Evolutionary conservation across 805 yeast genomes (phyloP), one percentile per base, ranked within the genome.

Genomic region (Sugiyamaella smithiae): DNA sequence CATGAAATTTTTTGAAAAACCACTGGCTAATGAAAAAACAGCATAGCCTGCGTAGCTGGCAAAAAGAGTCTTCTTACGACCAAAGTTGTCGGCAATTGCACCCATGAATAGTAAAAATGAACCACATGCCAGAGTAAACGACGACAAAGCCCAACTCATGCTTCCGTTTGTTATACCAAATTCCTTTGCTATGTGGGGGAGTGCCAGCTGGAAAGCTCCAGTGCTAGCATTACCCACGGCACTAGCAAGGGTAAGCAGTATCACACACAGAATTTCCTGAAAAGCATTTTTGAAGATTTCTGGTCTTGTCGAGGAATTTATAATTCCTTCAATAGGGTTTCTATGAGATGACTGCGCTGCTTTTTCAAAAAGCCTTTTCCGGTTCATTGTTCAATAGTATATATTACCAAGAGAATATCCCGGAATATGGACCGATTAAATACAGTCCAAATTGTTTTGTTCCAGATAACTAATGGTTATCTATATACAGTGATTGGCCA

Each of bases 71-170:
- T 65, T 63, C 47, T 67, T 72, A 25, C 79, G 62, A n/a, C 78
- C 78, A 55, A 75, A 59, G 0, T 70, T 67, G 59, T 75, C 80
- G 1, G 78, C 74, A n/a, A 75, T 52, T 22, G 72, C 73, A 7
- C 79, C 77, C 66, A 72, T 67, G 7, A 75, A 46, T 16, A 75
- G 58, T 24, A 75, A 59, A 37, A 71, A 66, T 2, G 76, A 62
- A 5, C 78, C 79, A 43, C 68, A 67, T 3, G 76, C 75, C 11
- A 75, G 61, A 42, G 63, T 62, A 19, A 73, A 68, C 14, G 74
- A 60, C 6, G 72, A 63, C 6, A 69, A 65, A 14, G 69, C 62
- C 80, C 80, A 75, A 1, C 76, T 69, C 17, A 75, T 54, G 25
- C 60, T 50, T 32, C 77, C 76, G 36, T 76, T 78, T 9, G 56